Percentiles rank a stretch among this genome's conserved stretches.
Evolutionary conservation across 768 basidiomycete genomes (phyloP).

Genomic region (Suillus ampliporus): DNA sequence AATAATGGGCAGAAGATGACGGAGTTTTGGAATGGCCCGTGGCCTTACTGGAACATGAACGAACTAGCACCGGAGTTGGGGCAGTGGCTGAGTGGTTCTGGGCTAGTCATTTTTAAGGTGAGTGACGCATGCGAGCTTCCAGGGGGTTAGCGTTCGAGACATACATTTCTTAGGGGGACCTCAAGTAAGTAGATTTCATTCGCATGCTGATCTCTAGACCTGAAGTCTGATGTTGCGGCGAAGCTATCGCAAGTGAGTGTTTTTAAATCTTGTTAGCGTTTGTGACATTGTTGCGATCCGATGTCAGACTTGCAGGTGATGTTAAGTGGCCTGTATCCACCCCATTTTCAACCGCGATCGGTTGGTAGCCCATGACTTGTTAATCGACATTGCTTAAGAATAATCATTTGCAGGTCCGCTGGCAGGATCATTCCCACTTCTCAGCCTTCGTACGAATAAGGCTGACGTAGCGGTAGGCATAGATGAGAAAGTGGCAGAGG

Average conservation of each 20-base stretch:
- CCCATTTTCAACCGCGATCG: constrained; percentile 73
- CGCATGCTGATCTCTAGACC: background rate
- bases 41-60: constrained; percentile 79
- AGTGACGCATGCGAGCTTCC: constrained; percentile 12
- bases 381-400: background rate
- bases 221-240: constrained; percentile 12
- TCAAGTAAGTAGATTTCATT: constrained; percentile 69
- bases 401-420: constrained; percentile 62
- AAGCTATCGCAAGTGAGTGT: constrained; percentile 83
- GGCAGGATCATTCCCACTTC: constrained; percentile 75
- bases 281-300: background rate
- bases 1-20: constrained; percentile 36
- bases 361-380: constrained; percentile 40
- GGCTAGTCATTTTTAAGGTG: constrained; percentile 87
- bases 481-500: constrained; percentile 64
- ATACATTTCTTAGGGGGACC: constrained; percentile 64
- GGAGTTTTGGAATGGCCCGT: constrained; percentile 77
- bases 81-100: constrained; percentile 54
- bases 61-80: constrained; percentile 56
- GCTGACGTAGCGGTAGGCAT: constrained; percentile 94
- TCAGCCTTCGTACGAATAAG: constrained; percentile 93
- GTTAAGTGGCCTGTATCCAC: constrained; percentile 86
- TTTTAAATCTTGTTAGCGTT: constrained; percentile 12
- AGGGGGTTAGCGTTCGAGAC: constrained; percentile 1
- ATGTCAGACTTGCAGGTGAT: constrained; percentile 81